Evolutionary conservation across 371 early-diverging fungal species (phyloP).

Genomic region (Mucor circinelloides): DNA sequence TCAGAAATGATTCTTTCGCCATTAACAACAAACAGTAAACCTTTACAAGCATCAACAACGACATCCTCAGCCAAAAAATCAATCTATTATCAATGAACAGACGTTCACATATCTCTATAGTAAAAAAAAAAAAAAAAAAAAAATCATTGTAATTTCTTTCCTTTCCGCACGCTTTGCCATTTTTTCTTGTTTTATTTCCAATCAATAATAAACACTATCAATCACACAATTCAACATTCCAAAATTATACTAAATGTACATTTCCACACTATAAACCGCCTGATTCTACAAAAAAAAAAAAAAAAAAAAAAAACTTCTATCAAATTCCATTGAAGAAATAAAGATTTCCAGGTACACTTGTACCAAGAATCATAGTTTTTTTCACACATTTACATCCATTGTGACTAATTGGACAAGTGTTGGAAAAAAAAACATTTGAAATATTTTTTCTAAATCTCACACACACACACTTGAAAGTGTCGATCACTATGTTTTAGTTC

Average conservation of each 20-base stretch:
- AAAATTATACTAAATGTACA: neutral
- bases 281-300: neutral
- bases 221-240: neutral
- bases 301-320: neutral
- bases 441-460: neutral
- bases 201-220: neutral
- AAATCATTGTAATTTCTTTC: neutral
- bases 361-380: neutral
- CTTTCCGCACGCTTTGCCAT: neutral
- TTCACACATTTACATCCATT: neutral
- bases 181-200: neutral
- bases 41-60: neutral
- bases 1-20: conserved; percentile 19
- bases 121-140: neutral
- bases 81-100: neutral
- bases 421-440: neutral
- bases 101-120: neutral
- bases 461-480: neutral
- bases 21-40: conserved; percentile 1
- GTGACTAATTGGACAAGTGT: neutral
- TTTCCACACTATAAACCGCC: neutral
- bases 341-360: neutral
- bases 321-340: neutral
- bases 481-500: neutral
- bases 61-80: neutral